Evolutionary conservation across 345 rosid species (phyloP).

Genomic region (Brassica napus): Da-Ae NC_063440.1:27523501-27524000

Average conservation of each 20-base stretch:
- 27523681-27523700: conserved; percentile 33
- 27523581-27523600: conserved; percentile 38
- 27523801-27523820: background rate
- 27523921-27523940: conserved; percentile 5
- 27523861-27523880: conserved; percentile 16
- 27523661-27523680: conserved; percentile 5
- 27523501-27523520: conserved; percentile 5
- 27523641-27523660: conserved; percentile 38
- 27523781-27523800: conserved; percentile 19
- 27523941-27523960: background rate
- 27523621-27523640: conserved; percentile 34
- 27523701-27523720: conserved; percentile 30
- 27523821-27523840: conserved; percentile 25
- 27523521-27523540: conserved; percentile 1
- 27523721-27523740: background rate
- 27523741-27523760: background rate
- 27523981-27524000: conserved; percentile 69
- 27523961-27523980: conserved; percentile 2
- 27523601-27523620: conserved; percentile 56
- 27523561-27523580: conserved; percentile 30
- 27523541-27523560: conserved; percentile 20
- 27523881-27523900: conserved; percentile 16
- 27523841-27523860: conserved; percentile 16
- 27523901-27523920: background rate
- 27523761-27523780: too few species aligned